These are phyloP conservation scores for Paramecium primaurelia DNA, from an alignment of 73 alveolate species.

Conservation along the genomic window DNA sequence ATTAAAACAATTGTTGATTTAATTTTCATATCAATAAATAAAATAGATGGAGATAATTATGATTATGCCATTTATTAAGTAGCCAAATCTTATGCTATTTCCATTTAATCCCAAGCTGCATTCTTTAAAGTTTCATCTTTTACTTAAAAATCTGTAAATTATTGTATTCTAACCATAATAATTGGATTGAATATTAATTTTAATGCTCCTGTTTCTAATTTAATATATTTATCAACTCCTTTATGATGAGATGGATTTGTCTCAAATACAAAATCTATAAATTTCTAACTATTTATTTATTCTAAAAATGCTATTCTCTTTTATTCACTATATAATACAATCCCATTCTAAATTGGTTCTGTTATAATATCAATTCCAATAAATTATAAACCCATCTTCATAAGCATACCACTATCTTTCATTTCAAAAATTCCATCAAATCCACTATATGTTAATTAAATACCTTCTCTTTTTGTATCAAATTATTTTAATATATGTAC, in stretches of 20 bases:
- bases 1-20: slow-evolving; percentile 38
- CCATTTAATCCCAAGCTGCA: slow-evolving; percentile 54
- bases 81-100: slow-evolving; percentile 40
- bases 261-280: slow-evolving; percentile 10
- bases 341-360: slow-evolving; percentile 2
- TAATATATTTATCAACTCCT: slow-evolving; percentile 33
- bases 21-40: background rate
- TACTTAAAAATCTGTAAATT: slow-evolving; percentile 45
- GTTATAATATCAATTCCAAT: background rate
- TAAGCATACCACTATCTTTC: background rate
- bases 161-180: background rate
- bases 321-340: background rate
- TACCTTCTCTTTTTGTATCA: slow-evolving; percentile 11
- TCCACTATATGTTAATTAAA: background rate
- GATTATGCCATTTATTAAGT: background rate
- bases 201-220: slow-evolving; percentile 34
- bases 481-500: background rate
- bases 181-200: slow-evolving; percentile 47
- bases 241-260: slow-evolving; percentile 47
- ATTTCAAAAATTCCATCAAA: background rate
- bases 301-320: background rate
- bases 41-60: slow-evolving; percentile 44
- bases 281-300: background rate
- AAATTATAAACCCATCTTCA: background rate
- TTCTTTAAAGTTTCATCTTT: slow-evolving; percentile 48